phyloP scores from a whole-genome alignment of 495 filamentous ascomycete genomes.

The Aspergillus conjunctus region DNA sequence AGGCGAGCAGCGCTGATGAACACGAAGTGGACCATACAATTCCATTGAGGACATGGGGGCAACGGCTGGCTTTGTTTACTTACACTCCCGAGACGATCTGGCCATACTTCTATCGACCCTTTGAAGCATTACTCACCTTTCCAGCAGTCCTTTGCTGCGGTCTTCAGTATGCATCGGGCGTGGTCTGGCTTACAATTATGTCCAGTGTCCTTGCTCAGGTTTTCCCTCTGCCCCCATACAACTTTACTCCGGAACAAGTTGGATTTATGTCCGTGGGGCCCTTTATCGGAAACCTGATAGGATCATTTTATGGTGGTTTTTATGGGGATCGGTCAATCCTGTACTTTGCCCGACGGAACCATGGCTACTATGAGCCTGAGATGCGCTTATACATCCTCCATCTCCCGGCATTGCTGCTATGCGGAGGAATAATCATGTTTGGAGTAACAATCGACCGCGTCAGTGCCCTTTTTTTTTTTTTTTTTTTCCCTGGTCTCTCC shows the following conservation, averaged over 20 bases:
- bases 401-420: conserved; percentile 32
- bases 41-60: conserved; percentile 29
- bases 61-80: conserved; percentile 30
- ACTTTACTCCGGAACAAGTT: conserved; percentile 42
- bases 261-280: conserved; percentile 44
- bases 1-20: conserved; percentile 17
- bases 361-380: conserved; percentile 47
- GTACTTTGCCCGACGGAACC: conserved; percentile 40
- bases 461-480: conserved; percentile 3
- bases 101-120: conserved; percentile 40
- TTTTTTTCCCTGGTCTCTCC: background rate
- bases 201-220: conserved; percentile 34
- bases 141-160: conserved; percentile 46
- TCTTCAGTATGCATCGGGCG: conserved; percentile 40
- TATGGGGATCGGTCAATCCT: conserved; percentile 45
- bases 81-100: conserved; percentile 36
- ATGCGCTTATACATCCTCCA: conserved; percentile 44
- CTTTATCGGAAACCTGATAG: conserved; percentile 45
- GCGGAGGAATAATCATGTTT: conserved; percentile 42
- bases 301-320: conserved; percentile 39
- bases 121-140: conserved; percentile 33
- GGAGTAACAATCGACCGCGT: conserved; percentile 34
- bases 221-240: conserved; percentile 45
- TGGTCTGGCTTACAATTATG: conserved; percentile 41
- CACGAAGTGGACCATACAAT: conserved; percentile 33